Evolutionary conservation across 345 rosid genomes (phyloP).

Genomic region (Firmiana major): DNA sequence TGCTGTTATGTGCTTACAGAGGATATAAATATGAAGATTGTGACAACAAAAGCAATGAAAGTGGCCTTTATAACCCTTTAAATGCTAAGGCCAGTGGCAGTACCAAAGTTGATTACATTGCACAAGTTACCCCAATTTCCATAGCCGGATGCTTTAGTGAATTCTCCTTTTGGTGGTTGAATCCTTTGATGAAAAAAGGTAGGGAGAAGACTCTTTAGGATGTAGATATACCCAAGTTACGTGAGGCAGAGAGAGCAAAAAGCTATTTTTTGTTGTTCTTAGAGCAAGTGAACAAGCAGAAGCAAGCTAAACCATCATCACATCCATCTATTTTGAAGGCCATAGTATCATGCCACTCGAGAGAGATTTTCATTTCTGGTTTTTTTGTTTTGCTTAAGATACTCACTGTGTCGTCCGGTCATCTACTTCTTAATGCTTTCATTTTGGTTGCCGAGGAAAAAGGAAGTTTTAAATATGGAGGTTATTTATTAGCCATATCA

Average conservation of each 20-base stretch:
- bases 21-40: slow-evolving; percentile 27
- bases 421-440: slow-evolving; percentile 74
- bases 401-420: slow-evolving; percentile 74
- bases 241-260: slow-evolving; percentile 62
- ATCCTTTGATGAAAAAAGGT: slow-evolving; percentile 67
- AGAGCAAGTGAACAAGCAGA: slow-evolving; percentile 49
- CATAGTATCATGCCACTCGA: slow-evolving; percentile 54
- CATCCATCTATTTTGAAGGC: slow-evolving; percentile 58
- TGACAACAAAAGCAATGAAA: slow-evolving; percentile 19
- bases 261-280: slow-evolving; percentile 56
- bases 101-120: slow-evolving; percentile 24
- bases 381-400: slow-evolving; percentile 78
- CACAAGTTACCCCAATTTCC: slow-evolving; percentile 43
- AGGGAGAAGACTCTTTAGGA: slow-evolving; percentile 62
- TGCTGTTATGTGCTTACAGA: slow-evolving; percentile 52
- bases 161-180: slow-evolving; percentile 90
- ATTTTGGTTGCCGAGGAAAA: slow-evolving; percentile 87
- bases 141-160: slow-evolving; percentile 60
- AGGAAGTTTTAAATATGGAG: slow-evolving; percentile 60
- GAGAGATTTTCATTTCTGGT: slow-evolving; percentile 67
- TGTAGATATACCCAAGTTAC: slow-evolving; percentile 59
- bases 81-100: slow-evolving; percentile 29
- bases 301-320: slow-evolving; percentile 33
- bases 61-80: slow-evolving; percentile 54
- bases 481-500: slow-evolving; percentile 54